These are phyloP conservation scores for Botryotinia globosa DNA, from an alignment of 2,329 filamentous ascomycete species.

Conservation along the genomic window DNA sequence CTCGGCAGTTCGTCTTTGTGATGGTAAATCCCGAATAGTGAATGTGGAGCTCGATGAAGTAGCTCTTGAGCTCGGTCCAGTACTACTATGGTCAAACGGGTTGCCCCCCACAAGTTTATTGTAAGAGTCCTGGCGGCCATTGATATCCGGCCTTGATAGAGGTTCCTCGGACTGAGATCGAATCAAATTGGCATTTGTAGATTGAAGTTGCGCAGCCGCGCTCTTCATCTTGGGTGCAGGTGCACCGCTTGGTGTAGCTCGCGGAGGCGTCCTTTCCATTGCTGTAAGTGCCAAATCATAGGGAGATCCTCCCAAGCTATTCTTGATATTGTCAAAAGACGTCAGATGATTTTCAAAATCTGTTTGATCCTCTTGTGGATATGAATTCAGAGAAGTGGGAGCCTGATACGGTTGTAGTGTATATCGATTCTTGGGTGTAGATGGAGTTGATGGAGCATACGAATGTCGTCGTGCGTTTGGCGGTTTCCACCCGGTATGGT, in stretches of 20 bases:
- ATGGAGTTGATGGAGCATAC: slow-evolving; percentile 4
- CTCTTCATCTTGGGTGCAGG: slow-evolving; percentile 24
- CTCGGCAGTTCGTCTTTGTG: slow-evolving; percentile 13
- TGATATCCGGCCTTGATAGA: slow-evolving; percentile 1
- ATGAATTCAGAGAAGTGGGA: slow-evolving; percentile 1
- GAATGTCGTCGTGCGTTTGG: slow-evolving; percentile 12
- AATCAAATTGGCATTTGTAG: slow-evolving; percentile 15
- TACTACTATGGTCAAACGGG: slow-evolving; percentile 4
- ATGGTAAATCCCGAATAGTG: slow-evolving; percentile 21
- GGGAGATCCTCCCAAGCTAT: slow-evolving; percentile 29
- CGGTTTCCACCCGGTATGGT: slow-evolving; percentile 12
- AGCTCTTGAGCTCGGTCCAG: slow-evolving; percentile 3
- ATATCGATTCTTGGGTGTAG: slow-evolving; percentile 1
- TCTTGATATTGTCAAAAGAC: slow-evolving; percentile 27
- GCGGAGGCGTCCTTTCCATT: neutral
- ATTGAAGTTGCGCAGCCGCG: slow-evolving; percentile 26
- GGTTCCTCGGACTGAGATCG: neutral
- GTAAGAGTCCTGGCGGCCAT: slow-evolving; percentile 10
- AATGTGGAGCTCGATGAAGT: slow-evolving; percentile 17
- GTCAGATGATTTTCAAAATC: slow-evolving; percentile 34
- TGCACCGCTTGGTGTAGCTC: slow-evolving; percentile 1
- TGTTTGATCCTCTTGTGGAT: slow-evolving; percentile 20
- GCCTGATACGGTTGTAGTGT: slow-evolving; percentile 8
- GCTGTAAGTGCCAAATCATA: slow-evolving; percentile 29
- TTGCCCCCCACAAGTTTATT: slow-evolving; percentile 7